Evolutionary conservation across 495 filamentous ascomycete genomes (phyloP).

Genomic region (Alectoria sarmentosa): DNA sequence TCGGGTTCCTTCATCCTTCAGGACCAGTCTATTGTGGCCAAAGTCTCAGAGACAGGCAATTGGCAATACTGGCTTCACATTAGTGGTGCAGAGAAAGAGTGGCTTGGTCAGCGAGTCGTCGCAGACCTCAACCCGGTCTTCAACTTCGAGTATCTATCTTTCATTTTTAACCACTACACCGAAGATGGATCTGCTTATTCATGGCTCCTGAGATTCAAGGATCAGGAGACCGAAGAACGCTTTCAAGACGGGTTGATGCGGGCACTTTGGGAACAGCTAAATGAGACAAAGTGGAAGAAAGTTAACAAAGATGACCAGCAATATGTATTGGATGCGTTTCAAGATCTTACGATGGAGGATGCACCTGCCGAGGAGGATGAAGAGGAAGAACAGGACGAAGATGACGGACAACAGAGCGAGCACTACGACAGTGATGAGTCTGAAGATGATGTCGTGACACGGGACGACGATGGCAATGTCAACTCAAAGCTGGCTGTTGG

Average conservation of each 20-base stretch:
- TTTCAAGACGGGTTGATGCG: slow-evolving; percentile 95
- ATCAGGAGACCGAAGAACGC: slow-evolving; percentile 66
- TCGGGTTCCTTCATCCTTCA: slow-evolving; percentile 78
- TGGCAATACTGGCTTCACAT: slow-evolving; percentile 98
- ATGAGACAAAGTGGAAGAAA: slow-evolving; percentile 90
- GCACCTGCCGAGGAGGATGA: slow-evolving; percentile 46
- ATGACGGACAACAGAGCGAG: slow-evolving; percentile 61
- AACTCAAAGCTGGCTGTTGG: slow-evolving; percentile 97
- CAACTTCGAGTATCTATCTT: slow-evolving; percentile 95
- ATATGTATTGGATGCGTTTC: slow-evolving; percentile 92
- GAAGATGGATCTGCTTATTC: slow-evolving; percentile 87
- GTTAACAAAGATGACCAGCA: slow-evolving; percentile 86
- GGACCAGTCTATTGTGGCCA: slow-evolving; percentile 64
- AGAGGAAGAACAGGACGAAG: slow-evolving; percentile 54
- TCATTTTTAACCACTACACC: slow-evolving; percentile 96
- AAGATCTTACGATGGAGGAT: slow-evolving; percentile 91
- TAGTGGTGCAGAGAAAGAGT: slow-evolving; percentile 64
- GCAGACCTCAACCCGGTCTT: slow-evolving; percentile 97
- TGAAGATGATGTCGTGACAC: slow-evolving; percentile 70
- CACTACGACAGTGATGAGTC: slow-evolving; percentile 92
- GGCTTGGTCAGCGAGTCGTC: slow-evolving; percentile 80
- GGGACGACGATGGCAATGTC: slow-evolving; percentile 70
- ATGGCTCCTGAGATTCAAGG: slow-evolving; percentile 89
- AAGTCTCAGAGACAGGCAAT: slow-evolving; percentile 76
- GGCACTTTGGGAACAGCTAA: slow-evolving; percentile 94